Base-by-base conservation (phyloP, 1,284 basidiomycete species). In the Microbotryum intermedium region DNA sequence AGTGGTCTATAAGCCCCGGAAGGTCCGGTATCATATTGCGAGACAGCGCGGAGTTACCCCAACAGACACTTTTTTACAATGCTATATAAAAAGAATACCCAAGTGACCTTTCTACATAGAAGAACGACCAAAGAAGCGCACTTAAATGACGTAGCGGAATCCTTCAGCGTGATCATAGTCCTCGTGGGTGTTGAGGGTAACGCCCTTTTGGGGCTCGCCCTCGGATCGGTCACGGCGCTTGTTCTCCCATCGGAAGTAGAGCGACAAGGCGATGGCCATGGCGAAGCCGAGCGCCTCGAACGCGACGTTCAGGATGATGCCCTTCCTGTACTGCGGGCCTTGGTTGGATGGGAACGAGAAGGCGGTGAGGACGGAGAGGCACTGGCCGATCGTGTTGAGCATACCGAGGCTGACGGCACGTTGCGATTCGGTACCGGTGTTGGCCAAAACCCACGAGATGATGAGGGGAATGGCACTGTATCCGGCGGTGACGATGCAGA, bases 341-440 rank as follows among this genome's bases (percentile, higher is more conserved):
- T 78, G 72, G 13, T 26, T 54, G 1, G 62, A 60, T 0, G 77
- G 77, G 74, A 78, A 79, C 28, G 74, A 62, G 71, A 77, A 77
- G 10, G 76, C 66, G 21, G 77, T 77, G 28, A 73, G 69, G 58
- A 79, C 70, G 3, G 73, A 72, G 16, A 79, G 70, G 60, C 76
- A 77, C 64, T 79, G 77, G 18, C 76, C 77, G 60, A 77, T 44
- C 3, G 54, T 49, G 72, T 79, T 79, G 53, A 79, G 73, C 75
- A 76, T 76, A 46, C 77, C 77, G 57, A 79, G 72, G 9, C 70
- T 69, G 1, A 76, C 72, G 6, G 77, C 77, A 50, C 76, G 67
- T 61, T 76, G 75, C 21, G 69, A 71, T 59, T 79, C 73, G 42
- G 68, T 69, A 5, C 71, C 71, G 21, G 71, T 71, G 66, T 76